Conservation (phyloP, 2,329 filamentous ascomycete genomes). For the Nemania sp. region DNA sequence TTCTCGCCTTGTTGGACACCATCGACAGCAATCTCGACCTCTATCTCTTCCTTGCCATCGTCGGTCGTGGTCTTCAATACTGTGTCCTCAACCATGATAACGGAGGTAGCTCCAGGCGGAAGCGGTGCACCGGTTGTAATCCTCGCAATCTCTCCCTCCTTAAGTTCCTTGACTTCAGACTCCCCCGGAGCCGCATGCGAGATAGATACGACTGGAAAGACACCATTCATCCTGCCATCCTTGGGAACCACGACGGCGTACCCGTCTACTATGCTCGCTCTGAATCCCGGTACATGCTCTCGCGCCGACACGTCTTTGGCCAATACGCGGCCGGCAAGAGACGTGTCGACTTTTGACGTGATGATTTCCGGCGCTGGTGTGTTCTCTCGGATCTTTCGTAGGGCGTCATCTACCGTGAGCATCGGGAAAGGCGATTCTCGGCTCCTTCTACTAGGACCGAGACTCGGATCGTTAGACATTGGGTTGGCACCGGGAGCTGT, state of each 20-base stretch:
- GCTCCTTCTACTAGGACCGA: slow-evolving; percentile 70
- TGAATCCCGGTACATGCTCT: slow-evolving; percentile 88
- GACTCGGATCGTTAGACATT: slow-evolving; percentile 62
- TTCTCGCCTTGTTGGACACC: slow-evolving; percentile 80
- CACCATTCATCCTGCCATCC: slow-evolving; percentile 69
- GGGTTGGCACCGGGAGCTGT: slow-evolving; percentile 63
- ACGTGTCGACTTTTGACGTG: slow-evolving; percentile 62
- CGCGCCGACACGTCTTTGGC: slow-evolving; percentile 79
- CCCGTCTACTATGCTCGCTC: slow-evolving; percentile 95
- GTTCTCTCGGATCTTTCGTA: slow-evolving; percentile 71
- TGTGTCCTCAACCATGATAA: slow-evolving; percentile 98
- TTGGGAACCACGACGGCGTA: slow-evolving; percentile 78
- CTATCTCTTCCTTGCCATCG: slow-evolving; percentile 81
- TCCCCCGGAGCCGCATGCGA: slow-evolving; percentile 79
- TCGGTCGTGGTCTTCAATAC: slow-evolving; percentile 73
- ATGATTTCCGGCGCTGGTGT: slow-evolving; percentile 66
- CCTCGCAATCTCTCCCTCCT: slow-evolving; percentile 76
- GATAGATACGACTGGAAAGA: slow-evolving; percentile 83
- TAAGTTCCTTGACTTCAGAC: slow-evolving; percentile 59
- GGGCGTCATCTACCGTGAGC: slow-evolving; percentile 81
- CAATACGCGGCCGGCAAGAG: slow-evolving; percentile 75
- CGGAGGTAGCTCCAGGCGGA: slow-evolving; percentile 83
- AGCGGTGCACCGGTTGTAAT: slow-evolving; percentile 95
- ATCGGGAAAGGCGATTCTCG: slow-evolving; percentile 90
- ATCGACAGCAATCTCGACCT: slow-evolving; percentile 82